These are phyloP conservation scores for Phellopilus nigrolimitatus DNA, from an alignment of 1,284 basidiomycete genomes.

Conservation along the genomic window DNA sequence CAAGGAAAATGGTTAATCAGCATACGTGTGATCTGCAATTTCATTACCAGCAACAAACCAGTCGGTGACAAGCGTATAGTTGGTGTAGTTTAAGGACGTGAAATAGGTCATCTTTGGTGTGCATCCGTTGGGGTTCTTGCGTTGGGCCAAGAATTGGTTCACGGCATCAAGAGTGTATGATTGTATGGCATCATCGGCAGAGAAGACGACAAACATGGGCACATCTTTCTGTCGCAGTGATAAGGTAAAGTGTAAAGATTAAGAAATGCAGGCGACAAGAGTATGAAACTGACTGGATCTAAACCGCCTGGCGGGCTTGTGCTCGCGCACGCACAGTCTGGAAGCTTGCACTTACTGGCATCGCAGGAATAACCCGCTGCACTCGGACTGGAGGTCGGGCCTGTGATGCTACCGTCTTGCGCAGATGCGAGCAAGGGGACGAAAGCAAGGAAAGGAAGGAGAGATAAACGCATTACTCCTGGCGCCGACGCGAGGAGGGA, in stretches of 20 bases:
- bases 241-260: background rate
- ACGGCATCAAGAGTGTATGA: slow-evolving; percentile 67
- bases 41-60: slow-evolving; percentile 84
- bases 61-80: slow-evolving; percentile 78
- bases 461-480: background rate
- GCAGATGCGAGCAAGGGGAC: slow-evolving; percentile 36
- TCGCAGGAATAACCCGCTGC: slow-evolving; percentile 72
- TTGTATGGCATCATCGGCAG: slow-evolving; percentile 71
- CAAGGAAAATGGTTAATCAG: slow-evolving; percentile 31
- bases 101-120: slow-evolving; percentile 71
- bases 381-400: slow-evolving; percentile 41
- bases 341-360: slow-evolving; percentile 57
- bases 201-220: slow-evolving; percentile 69
- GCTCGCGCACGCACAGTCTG: slow-evolving; percentile 69
- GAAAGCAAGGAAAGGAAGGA: slow-evolving; percentile 32
- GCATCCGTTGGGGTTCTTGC: slow-evolving; percentile 82
- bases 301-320: slow-evolving; percentile 68
- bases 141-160: slow-evolving; percentile 71
- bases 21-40: slow-evolving; percentile 81
- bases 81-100: slow-evolving; percentile 70
- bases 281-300: slow-evolving; percentile 43
- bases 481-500: slow-evolving; percentile 25
- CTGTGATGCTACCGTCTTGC: slow-evolving; percentile 47
- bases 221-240: slow-evolving; percentile 47
- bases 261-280: background rate